These are phyloP conservation scores for Clitopilus hobsonii DNA, from an alignment of 768 basidiomycete genomes.

Conservation along the genomic window DNA sequence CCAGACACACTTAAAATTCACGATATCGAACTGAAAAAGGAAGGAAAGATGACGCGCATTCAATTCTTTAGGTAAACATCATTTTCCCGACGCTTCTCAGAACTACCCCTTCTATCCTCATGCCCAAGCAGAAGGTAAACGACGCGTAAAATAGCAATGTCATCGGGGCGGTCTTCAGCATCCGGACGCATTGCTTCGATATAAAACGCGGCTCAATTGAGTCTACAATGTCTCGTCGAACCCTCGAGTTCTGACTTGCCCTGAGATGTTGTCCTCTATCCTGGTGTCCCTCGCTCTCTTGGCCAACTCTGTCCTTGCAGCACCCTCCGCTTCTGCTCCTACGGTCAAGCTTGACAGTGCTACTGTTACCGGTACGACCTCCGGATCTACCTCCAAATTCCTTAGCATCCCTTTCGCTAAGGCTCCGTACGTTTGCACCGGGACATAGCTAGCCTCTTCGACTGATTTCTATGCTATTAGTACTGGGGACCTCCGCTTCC, in stretches of 20 bases:
- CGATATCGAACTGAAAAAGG: neutral
- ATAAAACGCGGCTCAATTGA: neutral
- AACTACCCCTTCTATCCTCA: neutral
- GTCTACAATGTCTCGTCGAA: neutral
- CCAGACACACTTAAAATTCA: neutral
- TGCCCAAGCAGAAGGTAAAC: neutral
- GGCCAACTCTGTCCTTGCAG: conserved; percentile 3
- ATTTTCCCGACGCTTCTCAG: neutral
- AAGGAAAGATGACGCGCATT: neutral
- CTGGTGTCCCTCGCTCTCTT: conserved; percentile 4
- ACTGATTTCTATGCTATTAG: conserved; percentile 13
- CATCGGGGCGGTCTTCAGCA: neutral
- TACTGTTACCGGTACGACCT: conserved; percentile 34
- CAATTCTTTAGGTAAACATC: neutral
- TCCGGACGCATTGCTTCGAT: neutral
- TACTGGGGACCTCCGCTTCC: conserved; percentile 35
- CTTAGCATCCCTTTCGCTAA: conserved; percentile 47
- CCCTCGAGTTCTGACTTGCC: neutral
- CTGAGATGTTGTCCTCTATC: conserved; percentile 2
- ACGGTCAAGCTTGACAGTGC: conserved; percentile 37
- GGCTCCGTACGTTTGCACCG: conserved; percentile 35
- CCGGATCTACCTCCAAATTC: conserved; percentile 31
- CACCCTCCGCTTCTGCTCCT: conserved; percentile 23
- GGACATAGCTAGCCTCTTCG: neutral
- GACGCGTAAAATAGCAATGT: neutral